phyloP scores from a whole-genome alignment of 352 stramenopile genomes.

The Stramenopiles sp. region DNA sequence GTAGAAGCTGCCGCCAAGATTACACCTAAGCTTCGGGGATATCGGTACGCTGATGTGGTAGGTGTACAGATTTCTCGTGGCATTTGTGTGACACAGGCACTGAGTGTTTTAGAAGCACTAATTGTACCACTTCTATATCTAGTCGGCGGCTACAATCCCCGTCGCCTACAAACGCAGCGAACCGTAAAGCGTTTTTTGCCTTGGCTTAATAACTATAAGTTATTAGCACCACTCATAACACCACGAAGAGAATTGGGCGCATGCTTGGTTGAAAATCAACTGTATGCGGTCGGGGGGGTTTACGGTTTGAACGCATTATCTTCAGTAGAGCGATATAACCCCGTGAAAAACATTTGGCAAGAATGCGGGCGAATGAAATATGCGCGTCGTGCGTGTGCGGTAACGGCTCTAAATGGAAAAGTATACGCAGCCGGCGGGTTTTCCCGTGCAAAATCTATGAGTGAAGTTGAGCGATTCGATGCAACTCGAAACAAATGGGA shows the following conservation, averaged over 20 bases:
- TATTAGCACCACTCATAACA: background rate
- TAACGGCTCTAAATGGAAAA: background rate
- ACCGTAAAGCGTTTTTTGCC: background rate
- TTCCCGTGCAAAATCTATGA: background rate
- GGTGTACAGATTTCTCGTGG: background rate
- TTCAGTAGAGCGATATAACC: background rate
- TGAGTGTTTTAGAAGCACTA: background rate
- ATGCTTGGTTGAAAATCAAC: background rate
- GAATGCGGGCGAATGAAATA: background rate
- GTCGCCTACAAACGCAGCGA: background rate
- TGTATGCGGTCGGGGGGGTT: background rate
- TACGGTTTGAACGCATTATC: background rate
- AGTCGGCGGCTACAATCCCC: background rate
- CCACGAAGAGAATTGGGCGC: background rate
- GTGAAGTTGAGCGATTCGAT: background rate
- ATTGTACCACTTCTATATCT: background rate
- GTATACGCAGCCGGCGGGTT: background rate
- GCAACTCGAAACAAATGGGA: background rate
- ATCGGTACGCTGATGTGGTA: background rate
- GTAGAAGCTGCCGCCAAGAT: background rate
- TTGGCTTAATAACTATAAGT: background rate
- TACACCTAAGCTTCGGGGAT: background rate
- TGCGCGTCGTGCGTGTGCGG: background rate
- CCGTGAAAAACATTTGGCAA: background rate
- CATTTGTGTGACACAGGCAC: background rate